These are phyloP conservation scores for Thoreauomyces humboldtii DNA, from an alignment of 192 early-diverging fungal genomes.

Conservation along the genomic window DNA sequence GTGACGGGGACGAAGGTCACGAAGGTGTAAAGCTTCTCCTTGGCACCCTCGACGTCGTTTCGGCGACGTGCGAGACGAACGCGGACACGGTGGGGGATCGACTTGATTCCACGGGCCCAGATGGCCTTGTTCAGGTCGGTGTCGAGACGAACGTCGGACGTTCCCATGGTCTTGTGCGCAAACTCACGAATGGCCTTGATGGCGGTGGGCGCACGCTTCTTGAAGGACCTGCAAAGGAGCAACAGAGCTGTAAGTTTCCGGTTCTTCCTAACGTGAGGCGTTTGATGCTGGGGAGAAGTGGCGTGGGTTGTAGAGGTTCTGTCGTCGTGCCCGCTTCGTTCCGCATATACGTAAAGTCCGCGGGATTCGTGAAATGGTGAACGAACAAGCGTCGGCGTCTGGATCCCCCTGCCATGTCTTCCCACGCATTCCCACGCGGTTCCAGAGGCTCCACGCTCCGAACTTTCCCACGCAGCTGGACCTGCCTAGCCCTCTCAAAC, in stretches of 20 bases:
- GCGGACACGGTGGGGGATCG: conserved; percentile 92
- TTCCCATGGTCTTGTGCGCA: conserved; percentile 91
- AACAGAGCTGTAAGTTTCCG: background rate
- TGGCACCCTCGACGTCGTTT: conserved; percentile 95
- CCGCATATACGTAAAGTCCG: background rate
- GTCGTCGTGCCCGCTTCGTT: background rate
- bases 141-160: conserved; percentile 95
- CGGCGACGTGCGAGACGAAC: conserved; percentile 92
- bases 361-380: background rate
- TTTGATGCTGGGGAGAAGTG: background rate
- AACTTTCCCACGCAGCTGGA: no score
- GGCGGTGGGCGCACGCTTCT: conserved; percentile 95
- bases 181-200: conserved; percentile 92
- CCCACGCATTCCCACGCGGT: background rate
- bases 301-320: background rate
- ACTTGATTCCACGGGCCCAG: conserved; percentile 93
- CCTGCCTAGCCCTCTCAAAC: no score
- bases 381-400: background rate
- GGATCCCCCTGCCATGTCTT: background rate
- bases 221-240: conserved; percentile 68
- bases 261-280: background rate
- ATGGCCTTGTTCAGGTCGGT: conserved; percentile 91
- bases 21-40: conserved; percentile 96
- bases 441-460: background rate
- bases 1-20: conserved; percentile 85